Percentiles rank a stretch among this genome's conserved stretches.
phyloP scores from a whole-genome alignment of 108 stramenopile genomes.

The Asterionellopsis glacialis region DNA sequence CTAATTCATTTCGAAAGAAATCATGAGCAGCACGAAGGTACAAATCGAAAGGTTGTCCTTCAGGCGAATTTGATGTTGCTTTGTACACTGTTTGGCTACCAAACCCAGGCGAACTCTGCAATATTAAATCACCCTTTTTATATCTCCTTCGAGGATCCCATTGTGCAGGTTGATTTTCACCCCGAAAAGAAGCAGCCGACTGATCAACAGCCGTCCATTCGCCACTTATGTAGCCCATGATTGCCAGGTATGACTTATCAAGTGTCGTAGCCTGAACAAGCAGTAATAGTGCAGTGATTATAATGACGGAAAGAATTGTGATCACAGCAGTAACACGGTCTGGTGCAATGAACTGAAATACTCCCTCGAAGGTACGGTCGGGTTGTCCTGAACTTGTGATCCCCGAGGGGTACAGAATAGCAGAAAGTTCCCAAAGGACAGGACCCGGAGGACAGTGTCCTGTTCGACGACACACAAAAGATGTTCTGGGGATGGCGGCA shows the following conservation, averaged over 20 bases:
- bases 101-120: constrained; percentile 8
- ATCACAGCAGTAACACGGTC: constrained; percentile 34
- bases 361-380: constrained; percentile 13
- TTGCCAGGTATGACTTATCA: constrained; percentile 65
- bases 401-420: constrained; percentile 42
- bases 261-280: constrained; percentile 54
- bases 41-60: constrained; percentile 66
- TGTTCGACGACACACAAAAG: constrained; percentile 43
- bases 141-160: constrained; percentile 70
- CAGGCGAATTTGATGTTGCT: constrained; percentile 59
- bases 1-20: constrained; percentile 61
- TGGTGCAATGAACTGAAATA: constrained; percentile 28
- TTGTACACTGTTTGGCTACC: constrained; percentile 30
- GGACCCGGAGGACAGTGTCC: constrained; percentile 57
- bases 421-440: constrained; percentile 35
- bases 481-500: constrained; percentile 50
- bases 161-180: constrained; percentile 21
- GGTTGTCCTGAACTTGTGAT: constrained; percentile 31
- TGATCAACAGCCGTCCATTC: constrained; percentile 56
- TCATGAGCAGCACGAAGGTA: constrained; percentile 56
- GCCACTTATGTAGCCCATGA: constrained; percentile 62
- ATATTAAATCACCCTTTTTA: constrained; percentile 65
- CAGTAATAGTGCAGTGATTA: constrained; percentile 36
- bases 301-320: constrained; percentile 34
- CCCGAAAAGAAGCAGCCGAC: constrained; percentile 5